Evolutionary conservation across 1,284 basidiomycete genomes (phyloP).

Genomic region (Austropuccinia psidii): DNA sequence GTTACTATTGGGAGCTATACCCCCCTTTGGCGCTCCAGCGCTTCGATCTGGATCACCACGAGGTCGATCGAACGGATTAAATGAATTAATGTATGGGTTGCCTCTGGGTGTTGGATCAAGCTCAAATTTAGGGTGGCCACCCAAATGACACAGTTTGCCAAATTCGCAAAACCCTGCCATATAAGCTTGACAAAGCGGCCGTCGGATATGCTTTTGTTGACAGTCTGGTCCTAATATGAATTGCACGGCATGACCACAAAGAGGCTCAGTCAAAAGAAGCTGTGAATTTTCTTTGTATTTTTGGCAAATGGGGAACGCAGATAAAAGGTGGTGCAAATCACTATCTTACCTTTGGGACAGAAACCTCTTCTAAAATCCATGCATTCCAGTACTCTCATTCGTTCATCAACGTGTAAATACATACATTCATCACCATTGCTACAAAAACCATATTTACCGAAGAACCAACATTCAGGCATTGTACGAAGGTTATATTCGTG

Average conservation of each 20-base stretch:
- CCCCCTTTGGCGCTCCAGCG: no score
- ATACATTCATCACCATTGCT: conserved; percentile 96
- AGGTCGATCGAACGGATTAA: conserved; percentile 36
- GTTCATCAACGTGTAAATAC: conserved; percentile 93
- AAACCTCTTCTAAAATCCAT: conserved; percentile 93
- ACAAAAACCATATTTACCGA: conserved; percentile 95
- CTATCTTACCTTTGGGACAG: conserved; percentile 52
- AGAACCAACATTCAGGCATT: conserved; percentile 99
- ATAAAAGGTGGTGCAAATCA: background rate
- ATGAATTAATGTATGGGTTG: conserved; percentile 37
- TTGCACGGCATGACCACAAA: background rate
- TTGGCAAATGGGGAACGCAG: background rate
- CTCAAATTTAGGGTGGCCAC: conserved; percentile 55
- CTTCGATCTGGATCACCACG: conserved; percentile 36
- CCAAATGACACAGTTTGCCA: conserved; percentile 77
- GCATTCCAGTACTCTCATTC: conserved; percentile 69
- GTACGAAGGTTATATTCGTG: conserved; percentile 97
- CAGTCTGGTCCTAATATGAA: conserved; percentile 65
- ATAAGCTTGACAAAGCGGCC: conserved; percentile 83
- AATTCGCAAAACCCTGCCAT: conserved; percentile 91
- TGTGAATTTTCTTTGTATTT: background rate
- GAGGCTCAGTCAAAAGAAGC: background rate
- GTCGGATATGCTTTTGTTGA: conserved; percentile 82
- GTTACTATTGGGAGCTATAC: no score
- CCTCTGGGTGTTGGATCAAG: conserved; percentile 42